Base-by-base conservation (phyloP, 2,329 filamentous ascomycete genomes). In the Drechslera avenae region DNA sequence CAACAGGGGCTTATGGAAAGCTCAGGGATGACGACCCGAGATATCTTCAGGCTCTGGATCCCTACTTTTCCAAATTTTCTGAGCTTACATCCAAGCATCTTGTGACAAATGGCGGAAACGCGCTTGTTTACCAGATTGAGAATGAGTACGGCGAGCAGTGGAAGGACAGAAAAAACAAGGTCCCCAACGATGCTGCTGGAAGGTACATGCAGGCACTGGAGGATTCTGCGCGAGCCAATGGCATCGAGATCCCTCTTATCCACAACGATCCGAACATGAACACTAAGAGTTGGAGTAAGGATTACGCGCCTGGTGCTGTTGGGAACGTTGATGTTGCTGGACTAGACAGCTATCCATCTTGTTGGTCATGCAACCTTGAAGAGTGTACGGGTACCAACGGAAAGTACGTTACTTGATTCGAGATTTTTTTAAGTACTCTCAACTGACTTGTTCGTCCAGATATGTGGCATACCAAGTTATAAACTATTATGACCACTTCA, bases 321-420 rank as follows among this genome's bases (percentile, higher is more conserved):
- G 84, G 84, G 7, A 80, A 85, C 52, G 78, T 85, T 41, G 80
- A 85, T 62, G 76, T 81, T 17, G 76, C 73, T 41, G 78, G 81
- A 0, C 61, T 82, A 2, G 82, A 85, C 60, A 79, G 76, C 52
- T 83, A 82, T 45, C 80, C 71, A 0, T 71, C 69, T 16, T 86
- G 84, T 73, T 86, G 83, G 83, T 84, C 81, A 45, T 87, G 85
- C 64, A 83, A 86, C 48, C 69, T 86, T 7, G 79, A 77, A 23
- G 83, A 85, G 50, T 86, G 85, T 60, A 82, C 79, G 1, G 79
- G 81, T 2, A 83, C 81, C 0, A 86, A 86, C 56, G 83, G 83
- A 16, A 68, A 81, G 53, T 63, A 59, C 36, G 50, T 46, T 19
- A 10, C 21, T 13, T 2, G 16, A 31, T 26, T 5, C 3, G 1